Conservation (phyloP, 495 filamentous ascomycete genomes). For the Aspergillus wentii region DNA sequence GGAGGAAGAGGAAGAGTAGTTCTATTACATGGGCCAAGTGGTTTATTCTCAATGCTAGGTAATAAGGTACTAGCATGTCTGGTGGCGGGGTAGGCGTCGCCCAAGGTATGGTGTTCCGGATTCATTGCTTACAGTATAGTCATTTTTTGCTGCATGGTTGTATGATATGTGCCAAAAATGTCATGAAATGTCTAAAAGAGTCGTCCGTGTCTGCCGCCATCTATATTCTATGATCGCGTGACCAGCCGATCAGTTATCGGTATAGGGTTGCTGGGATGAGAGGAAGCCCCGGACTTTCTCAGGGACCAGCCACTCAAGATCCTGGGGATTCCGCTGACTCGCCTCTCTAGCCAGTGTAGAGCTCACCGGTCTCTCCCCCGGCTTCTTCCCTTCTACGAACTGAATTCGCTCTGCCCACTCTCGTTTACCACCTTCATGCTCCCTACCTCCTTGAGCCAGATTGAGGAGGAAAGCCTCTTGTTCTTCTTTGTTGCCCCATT, state of each 20-base stretch:
- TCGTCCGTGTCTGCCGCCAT: no score
- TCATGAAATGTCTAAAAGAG: neutral
- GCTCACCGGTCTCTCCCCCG: slow-evolving; percentile 58
- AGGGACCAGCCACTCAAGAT: slow-evolving; percentile 59
- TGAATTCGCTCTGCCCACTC: slow-evolving; percentile 70
- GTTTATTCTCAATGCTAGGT: no score
- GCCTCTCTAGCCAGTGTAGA: slow-evolving; percentile 76
- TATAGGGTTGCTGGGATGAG: slow-evolving; percentile 32
- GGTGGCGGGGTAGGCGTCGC: slow-evolving; percentile 10
- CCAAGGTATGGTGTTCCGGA: slow-evolving; percentile 12
- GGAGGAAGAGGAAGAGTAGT: slow-evolving; percentile 50
- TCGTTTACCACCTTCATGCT: slow-evolving; percentile 50
- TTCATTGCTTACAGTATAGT: slow-evolving; percentile 2
- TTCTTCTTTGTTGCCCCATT: slow-evolving; percentile 57
- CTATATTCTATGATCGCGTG: slow-evolving; percentile 1
- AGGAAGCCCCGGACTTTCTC: slow-evolving; percentile 57
- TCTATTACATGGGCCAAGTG: neutral
- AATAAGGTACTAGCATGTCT: no score
- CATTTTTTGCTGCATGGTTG: neutral
- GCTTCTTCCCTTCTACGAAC: slow-evolving; percentile 57
- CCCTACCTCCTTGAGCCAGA: slow-evolving; percentile 46
- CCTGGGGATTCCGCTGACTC: slow-evolving; percentile 46
- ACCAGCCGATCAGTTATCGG: neutral
- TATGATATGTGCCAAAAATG: slow-evolving; percentile 1
- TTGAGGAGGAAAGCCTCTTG: slow-evolving; percentile 55